Evolutionary conservation across 2,329 filamentous ascomycete species (phyloP).

Genomic region (Fusarium camptoceras): DNA sequence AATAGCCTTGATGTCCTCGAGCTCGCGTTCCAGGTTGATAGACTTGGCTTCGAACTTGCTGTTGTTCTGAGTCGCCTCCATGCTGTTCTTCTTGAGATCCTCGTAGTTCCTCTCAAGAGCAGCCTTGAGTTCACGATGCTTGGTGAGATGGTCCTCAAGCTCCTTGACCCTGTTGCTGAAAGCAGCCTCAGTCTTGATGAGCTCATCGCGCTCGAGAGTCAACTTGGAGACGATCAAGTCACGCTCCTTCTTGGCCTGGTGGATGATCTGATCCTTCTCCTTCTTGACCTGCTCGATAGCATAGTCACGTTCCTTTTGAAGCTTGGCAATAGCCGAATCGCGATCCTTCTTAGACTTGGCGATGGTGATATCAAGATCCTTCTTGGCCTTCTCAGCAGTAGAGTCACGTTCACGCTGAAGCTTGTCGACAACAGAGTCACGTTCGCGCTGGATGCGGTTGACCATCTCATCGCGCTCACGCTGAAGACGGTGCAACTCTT

Average conservation of each 20-base stretch:
- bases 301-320: constrained; percentile 42
- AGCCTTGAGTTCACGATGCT: constrained; percentile 43
- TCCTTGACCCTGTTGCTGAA: constrained; percentile 45
- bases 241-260: constrained; percentile 39
- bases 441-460: constrained; percentile 38
- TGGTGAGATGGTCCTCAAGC: constrained; percentile 43
- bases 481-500: constrained; percentile 28
- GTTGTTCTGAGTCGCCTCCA: constrained; percentile 18
- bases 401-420: constrained; percentile 37
- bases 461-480: constrained; percentile 38
- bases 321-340: constrained; percentile 32
- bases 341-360: constrained; percentile 43
- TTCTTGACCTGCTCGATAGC: constrained; percentile 33
- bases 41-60: constrained; percentile 43
- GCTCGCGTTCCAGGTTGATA: constrained; percentile 45
- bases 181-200: constrained; percentile 36
- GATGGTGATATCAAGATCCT: constrained; percentile 37
- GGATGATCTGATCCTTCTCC: constrained; percentile 40
- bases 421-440: constrained; percentile 32
- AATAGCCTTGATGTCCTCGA: constrained; percentile 43
- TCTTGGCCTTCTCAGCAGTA: constrained; percentile 35
- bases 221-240: constrained; percentile 34
- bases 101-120: constrained; percentile 46
- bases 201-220: constrained; percentile 43
- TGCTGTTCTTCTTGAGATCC: constrained; percentile 42